Evolutionary conservation across 352 stramenopile genomes (phyloP).

Genomic region (Globisporangium megalacanthum): DNA sequence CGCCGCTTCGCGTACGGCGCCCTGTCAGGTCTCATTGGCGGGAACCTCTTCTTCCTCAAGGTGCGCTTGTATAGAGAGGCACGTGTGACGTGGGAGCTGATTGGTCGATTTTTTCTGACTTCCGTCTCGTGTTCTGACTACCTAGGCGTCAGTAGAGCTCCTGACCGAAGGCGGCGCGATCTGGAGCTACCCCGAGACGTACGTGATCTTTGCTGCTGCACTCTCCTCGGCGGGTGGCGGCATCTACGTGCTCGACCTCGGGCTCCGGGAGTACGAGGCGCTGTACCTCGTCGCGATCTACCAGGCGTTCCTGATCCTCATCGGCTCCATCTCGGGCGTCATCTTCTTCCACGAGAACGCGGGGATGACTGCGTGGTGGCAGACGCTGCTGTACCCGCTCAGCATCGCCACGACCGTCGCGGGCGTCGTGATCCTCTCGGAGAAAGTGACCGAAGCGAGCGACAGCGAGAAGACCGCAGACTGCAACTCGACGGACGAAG

Average conservation of each 20-base stretch:
- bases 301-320: slow-evolving; percentile 79
- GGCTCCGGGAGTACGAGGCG: slow-evolving; percentile 80
- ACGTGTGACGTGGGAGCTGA: too few species aligned
- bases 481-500: slow-evolving; percentile 31
- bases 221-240: slow-evolving; percentile 64
- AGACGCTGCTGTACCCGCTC: slow-evolving; percentile 64
- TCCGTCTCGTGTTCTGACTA: not conserved
- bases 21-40: slow-evolving; percentile 72
- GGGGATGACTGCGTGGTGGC: slow-evolving; percentile 81
- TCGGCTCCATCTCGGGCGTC: slow-evolving; percentile 78
- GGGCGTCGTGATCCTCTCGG: slow-evolving; percentile 76
- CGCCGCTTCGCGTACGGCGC: slow-evolving; percentile 79
- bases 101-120: too few species aligned
- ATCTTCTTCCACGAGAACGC: slow-evolving; percentile 87
- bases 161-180: slow-evolving; percentile 65
- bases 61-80: slow-evolving; percentile 18
- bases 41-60: slow-evolving; percentile 87
- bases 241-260: slow-evolving; percentile 76
- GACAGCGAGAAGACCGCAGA: slow-evolving; percentile 30
- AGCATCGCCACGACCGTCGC: slow-evolving; percentile 77
- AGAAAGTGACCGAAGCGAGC: slow-evolving; percentile 63
- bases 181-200: slow-evolving; percentile 64
- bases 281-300: slow-evolving; percentile 85
- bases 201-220: slow-evolving; percentile 59
- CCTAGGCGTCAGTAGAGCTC: slow-evolving; percentile 74